A percentile compares a stretch with the other conserved stretches of the same genome.
Conservation (phyloP, 176 grass and related monocot genomes). For the Carex parvula region DNA sequence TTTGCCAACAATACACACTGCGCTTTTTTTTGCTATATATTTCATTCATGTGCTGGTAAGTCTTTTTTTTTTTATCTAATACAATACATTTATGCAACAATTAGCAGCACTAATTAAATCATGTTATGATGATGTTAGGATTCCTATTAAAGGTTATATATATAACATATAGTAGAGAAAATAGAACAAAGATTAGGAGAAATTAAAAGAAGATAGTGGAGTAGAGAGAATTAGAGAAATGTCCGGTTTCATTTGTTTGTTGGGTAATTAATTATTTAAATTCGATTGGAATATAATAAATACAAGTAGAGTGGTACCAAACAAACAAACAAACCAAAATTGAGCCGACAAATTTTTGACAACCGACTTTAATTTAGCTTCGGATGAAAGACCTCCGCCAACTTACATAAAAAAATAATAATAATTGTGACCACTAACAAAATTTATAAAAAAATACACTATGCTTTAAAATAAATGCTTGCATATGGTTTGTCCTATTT, state of each 20-base stretch:
- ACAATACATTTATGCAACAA: not conserved
- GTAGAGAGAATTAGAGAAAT: slow-evolving; percentile 3
- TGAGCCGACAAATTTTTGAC: slow-evolving; percentile 2
- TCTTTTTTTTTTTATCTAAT: not conserved
- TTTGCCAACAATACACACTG: not conserved
- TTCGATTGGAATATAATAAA: slow-evolving; percentile 1
- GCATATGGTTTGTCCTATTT: slow-evolving; percentile 1
- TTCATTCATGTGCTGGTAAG: not conserved
- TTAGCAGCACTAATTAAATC: not conserved
- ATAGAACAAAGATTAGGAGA: not conserved
- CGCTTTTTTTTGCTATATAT: not conserved
- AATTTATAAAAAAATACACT: not conserved
- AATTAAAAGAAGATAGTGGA: not conserved
- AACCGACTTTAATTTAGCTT: not conserved
- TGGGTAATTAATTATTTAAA: slow-evolving; percentile 2
- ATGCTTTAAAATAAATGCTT: not conserved
- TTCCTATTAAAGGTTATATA: not conserved
- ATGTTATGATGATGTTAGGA: slow-evolving; percentile 15
- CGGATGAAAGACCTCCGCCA: not conserved
- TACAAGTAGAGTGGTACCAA: slow-evolving; percentile 5
- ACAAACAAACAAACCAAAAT: not conserved
- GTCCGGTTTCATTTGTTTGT: not conserved
- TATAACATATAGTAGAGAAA: not conserved
- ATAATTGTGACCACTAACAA: not conserved
- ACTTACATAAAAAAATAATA: not conserved